Conservation (phyloP, 345 rosid genomes). For the Heritiera fomes region DNA sequence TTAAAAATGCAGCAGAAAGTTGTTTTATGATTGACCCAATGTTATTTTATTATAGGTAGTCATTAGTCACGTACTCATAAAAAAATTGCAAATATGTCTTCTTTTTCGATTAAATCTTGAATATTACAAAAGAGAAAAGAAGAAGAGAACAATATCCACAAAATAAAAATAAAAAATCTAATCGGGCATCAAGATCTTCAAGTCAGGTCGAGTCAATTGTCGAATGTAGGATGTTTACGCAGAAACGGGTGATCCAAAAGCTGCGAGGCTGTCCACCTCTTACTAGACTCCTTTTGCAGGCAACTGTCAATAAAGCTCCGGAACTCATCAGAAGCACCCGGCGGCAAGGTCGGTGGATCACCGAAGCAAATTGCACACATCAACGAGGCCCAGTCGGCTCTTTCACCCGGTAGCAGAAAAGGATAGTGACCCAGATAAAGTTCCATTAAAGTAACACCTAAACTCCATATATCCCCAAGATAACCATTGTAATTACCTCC, state of each 20-base stretch:
- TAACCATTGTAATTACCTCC: conserved; percentile 65
- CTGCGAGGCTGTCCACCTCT: conserved; percentile 72
- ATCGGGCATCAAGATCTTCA: too few relatives aligned
- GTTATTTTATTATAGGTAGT: too few relatives aligned
- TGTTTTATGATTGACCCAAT: too few relatives aligned
- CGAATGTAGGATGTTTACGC: conserved; percentile 27
- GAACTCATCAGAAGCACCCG: conserved; percentile 60
- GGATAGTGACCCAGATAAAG: conserved; percentile 80
- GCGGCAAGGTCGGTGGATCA: conserved; percentile 72
- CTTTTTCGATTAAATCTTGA: too few relatives aligned
- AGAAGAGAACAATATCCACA: too few relatives aligned
- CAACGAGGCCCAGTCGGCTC: conserved; percentile 87
- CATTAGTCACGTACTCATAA: too few relatives aligned
- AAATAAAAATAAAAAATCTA: too few relatives aligned
- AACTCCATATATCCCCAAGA: conserved; percentile 88
- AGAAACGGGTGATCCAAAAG: conserved; percentile 72
- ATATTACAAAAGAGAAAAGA: too few relatives aligned
- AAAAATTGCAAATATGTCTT: too few relatives aligned
- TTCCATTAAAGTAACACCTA: conserved; percentile 81
- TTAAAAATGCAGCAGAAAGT: too few relatives aligned
- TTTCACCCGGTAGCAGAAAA: conserved; percentile 58
- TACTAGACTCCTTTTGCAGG: conserved; percentile 70
- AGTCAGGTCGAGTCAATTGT: background rate
- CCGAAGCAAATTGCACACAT: conserved; percentile 93
- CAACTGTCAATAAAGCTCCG: conserved; percentile 69